Base-by-base conservation (phyloP, 164 flowering plant genomes). In the Pachysandra terminalis region DNA sequence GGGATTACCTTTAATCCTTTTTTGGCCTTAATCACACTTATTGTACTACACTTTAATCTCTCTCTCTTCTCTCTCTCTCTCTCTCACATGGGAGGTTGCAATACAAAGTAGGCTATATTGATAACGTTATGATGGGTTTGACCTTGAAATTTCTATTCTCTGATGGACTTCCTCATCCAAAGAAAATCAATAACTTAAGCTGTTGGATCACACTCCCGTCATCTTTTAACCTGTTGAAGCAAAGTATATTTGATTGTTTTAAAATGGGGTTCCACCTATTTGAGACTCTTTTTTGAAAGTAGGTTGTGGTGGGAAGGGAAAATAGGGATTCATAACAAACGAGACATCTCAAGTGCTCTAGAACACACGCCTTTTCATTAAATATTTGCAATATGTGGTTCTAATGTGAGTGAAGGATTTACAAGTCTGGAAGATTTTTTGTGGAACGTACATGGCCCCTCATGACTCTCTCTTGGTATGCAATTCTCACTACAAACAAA, bases 401-500 rank as follows among this genome's bases (percentile, higher is more conserved):
- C 10, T 45, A 45, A 45, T 13, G 17, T 45, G 51, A 10, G 2
- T 3, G 51, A 12, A 45, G 51, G 51, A 45, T 45, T 45, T 5
- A 5, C 16, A 45, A 45, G 51, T 45, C 51, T 45, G 14, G 1
- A 15, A 10, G 14, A 45, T 45, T 45, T n/a, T 45, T 45, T 15
- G 17, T 45, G 59, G 23, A n/a, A n/a, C n/a, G n/a, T 32, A 66
- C 9, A 10, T 21, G 58, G 49, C 64, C 8, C 64, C 71, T 13
- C 19, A 32, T 37, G 21, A 9, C 21, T 19, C 37, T 63, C 37
- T 69, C 40, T 41, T 69, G 72, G 61, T 56, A 55, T 69, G 52
- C 55, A 56, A 25, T 63, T 26, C 28, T 69, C 72, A 63, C 63
- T 69, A 56, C 67, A 69, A 69, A 69, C 72, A 63, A 41, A 53